Conservation (phyloP, 1,139 yeast species). For the Diutina sp. region DNA sequence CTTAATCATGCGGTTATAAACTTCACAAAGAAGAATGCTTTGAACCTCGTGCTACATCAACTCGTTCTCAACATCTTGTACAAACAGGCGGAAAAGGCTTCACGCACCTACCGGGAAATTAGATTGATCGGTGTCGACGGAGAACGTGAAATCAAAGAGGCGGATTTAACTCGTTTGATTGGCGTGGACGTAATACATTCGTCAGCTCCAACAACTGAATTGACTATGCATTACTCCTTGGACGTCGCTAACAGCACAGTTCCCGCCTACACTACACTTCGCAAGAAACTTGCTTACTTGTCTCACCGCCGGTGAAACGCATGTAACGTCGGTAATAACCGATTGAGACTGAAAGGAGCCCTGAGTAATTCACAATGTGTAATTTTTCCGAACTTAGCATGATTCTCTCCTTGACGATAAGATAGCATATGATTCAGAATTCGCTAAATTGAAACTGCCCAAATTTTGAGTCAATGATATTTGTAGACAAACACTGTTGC, state of each 20-base stretch:
- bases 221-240: not conserved
- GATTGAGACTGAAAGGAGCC: not conserved
- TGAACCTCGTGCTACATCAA: constrained; percentile 43
- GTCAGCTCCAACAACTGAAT: not conserved
- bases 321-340: not conserved
- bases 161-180: not conserved
- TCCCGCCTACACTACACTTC: not conserved
- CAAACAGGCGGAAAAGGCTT: constrained; percentile 31
- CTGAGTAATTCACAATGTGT: not conserved
- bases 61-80: constrained; percentile 52
- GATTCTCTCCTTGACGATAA: not conserved
- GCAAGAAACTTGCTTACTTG: not conserved
- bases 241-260: not conserved
- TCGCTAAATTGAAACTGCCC: not conserved
- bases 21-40: constrained; percentile 53
- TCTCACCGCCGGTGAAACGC: not conserved
- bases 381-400: not conserved
- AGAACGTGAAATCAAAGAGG: not conserved
- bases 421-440: not conserved
- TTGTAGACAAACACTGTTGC: too few species aligned
- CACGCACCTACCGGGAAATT: not conserved
- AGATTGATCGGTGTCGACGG: not conserved
- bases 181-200: not conserved
- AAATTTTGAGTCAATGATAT: too few species aligned
- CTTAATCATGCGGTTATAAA: constrained; percentile 47